A percentile compares a stretch with the other conserved stretches of the same genome.
Conservation (phyloP, 1,284 basidiomycete species). For the Melampsora occidentalis region DNA sequence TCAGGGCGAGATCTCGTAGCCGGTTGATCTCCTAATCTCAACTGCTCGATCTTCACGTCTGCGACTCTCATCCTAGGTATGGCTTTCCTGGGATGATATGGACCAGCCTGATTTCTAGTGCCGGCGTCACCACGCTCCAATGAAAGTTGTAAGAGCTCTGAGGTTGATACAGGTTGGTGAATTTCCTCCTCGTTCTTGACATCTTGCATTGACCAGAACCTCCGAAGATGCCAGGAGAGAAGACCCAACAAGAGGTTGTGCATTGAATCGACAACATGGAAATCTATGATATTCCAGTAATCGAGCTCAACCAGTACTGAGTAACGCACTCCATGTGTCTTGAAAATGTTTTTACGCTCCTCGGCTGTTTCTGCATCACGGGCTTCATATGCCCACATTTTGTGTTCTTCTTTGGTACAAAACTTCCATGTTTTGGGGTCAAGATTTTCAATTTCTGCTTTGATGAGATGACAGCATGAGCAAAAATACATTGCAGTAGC, state of each 20-base stretch:
- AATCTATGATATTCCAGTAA: not conserved
- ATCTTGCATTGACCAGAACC: not conserved
- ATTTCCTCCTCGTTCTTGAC: not conserved
- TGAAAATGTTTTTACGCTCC: not conserved
- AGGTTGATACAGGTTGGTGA: not conserved
- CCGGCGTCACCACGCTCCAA: no score
- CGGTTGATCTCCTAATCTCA: no score
- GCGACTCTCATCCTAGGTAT: no score
- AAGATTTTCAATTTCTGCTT: conserved; percentile 20
- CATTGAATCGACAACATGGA: not conserved
- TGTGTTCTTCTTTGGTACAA: conserved; percentile 15
- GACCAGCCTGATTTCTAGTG: no score
- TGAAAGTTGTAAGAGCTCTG: not conserved
- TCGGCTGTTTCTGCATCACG: conserved; percentile 4
- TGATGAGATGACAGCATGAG: conserved; percentile 40
- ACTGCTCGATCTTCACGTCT: no score
- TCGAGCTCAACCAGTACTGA: not conserved
- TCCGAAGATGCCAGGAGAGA: not conserved
- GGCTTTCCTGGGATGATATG: no score
- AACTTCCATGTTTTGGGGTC: conserved; percentile 14
- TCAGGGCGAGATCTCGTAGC: no score
- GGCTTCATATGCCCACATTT: conserved; percentile 7
- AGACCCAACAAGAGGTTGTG: conserved; percentile 3
- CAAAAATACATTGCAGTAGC: conserved; percentile 39
- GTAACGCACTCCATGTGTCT: not conserved